A percentile compares a stretch with the other conserved stretches of the same genome.
phyloP scores from a whole-genome alignment of 305 asterid species.

The Euphrasia arctica region DNA sequence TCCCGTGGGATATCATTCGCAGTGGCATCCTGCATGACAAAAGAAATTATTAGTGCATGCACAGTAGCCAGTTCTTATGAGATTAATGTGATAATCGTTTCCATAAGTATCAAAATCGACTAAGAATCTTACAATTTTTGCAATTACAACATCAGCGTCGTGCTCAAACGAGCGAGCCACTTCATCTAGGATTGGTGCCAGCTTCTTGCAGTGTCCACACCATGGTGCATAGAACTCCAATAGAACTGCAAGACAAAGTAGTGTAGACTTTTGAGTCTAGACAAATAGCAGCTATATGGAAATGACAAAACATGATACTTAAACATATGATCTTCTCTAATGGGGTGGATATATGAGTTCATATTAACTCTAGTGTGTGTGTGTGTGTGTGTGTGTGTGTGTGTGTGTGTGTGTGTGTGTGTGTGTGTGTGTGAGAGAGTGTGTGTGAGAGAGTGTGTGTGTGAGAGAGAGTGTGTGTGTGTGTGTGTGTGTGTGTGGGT shows the following conservation, averaged over 20 bases:
- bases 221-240: constrained; percentile 88
- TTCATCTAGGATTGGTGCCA: constrained; percentile 90
- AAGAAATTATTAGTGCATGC: background rate
- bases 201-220: constrained; percentile 89
- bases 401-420: no score
- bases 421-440: no score
- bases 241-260: constrained; percentile 46
- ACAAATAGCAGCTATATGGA: constrained; percentile 7
- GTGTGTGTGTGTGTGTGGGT: no score
- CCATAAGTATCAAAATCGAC: no score
- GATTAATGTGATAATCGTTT: no score
- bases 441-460: no score
- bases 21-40: constrained; percentile 62
- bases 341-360: no score
- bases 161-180: constrained; percentile 64
- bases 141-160: constrained; percentile 65
- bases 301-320: background rate
- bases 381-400: no score
- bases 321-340: no score
- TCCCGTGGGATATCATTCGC: constrained; percentile 67
- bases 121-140: constrained; percentile 64
- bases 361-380: no score
- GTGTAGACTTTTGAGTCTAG: background rate
- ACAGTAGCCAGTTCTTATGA: background rate
- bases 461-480: no score